Conservation (phyloP, 225 moss, liverwort and hornwort genomes). For the Physcomitrellopsis africana region DNA sequence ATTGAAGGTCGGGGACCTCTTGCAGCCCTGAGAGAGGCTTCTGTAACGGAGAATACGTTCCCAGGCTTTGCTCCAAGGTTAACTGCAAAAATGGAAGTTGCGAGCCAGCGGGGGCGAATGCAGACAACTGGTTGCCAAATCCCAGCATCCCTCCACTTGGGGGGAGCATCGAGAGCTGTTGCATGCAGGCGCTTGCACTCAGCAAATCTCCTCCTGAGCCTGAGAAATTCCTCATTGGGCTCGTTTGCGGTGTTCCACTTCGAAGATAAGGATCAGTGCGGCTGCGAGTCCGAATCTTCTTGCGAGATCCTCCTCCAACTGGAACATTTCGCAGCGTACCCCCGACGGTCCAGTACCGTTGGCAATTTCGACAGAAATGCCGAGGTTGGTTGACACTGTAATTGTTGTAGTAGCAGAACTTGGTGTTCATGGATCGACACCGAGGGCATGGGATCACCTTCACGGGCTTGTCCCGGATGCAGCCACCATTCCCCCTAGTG, state of each 20-base stretch:
- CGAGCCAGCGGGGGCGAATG: constrained; percentile 26
- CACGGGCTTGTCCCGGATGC: constrained; percentile 54
- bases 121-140: constrained; percentile 19
- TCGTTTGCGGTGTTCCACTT: constrained; percentile 5
- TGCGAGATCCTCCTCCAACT: constrained; percentile 57
- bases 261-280: constrained; percentile 35
- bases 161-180: constrained; percentile 47
- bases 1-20: constrained; percentile 44
- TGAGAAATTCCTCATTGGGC: background rate
- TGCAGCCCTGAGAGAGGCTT: constrained; percentile 38
- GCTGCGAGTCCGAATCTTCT: constrained; percentile 51
- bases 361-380: constrained; percentile 64
- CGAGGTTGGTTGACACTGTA: constrained; percentile 63
- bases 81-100: constrained; percentile 44
- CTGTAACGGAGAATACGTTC: constrained; percentile 6
- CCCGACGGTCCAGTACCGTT: constrained; percentile 63
- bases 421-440: constrained; percentile 62
- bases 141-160: constrained; percentile 1
- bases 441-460: constrained; percentile 62
- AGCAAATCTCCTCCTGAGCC: constrained; percentile 6
- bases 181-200: constrained; percentile 41
- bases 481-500: constrained; percentile 33
- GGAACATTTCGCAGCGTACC: constrained; percentile 58
- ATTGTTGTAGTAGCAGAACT: constrained; percentile 75
- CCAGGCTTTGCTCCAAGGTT: constrained; percentile 18